Conservation (phyloP, 2,329 filamentous ascomycete species). For the Podosphaera xanthii region DNA sequence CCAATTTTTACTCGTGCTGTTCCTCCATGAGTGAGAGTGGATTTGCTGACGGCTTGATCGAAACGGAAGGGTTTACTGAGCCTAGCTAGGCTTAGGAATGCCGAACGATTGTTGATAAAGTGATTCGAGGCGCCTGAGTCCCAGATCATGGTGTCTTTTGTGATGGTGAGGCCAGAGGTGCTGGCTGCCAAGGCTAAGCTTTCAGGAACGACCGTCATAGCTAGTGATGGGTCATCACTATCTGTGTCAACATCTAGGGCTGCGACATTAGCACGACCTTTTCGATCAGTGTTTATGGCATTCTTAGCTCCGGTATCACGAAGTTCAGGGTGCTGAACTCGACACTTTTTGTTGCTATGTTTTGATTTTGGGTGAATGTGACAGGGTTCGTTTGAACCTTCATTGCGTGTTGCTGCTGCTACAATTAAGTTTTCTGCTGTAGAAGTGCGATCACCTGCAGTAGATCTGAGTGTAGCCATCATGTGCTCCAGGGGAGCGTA, state of each 20-base stretch:
- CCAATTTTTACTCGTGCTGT: background rate
- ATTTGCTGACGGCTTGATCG: no score
- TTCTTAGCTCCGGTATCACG: background rate
- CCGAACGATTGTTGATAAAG: background rate
- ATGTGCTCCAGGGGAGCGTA: background rate
- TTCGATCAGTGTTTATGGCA: background rate
- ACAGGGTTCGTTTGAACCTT: background rate
- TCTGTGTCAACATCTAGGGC: background rate
- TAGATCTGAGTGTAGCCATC: background rate
- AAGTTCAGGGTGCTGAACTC: background rate
- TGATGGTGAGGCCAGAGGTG: background rate
- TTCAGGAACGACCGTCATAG: background rate
- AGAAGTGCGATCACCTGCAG: background rate
- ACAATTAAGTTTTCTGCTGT: background rate
- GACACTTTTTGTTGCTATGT: background rate
- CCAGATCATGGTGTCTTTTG: background rate
- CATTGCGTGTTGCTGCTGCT: background rate
- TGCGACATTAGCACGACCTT: background rate
- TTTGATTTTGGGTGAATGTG: background rate
- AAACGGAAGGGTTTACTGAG: no score
- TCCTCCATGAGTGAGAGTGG: background rate
- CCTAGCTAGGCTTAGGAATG: no score
- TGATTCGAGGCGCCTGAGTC: background rate
- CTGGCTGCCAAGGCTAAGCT: background rate
- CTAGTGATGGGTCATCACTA: background rate